Percentiles rank a stretch among this genome's conserved stretches.
Conservation (phyloP, 768 basidiomycete species). For the Dioszegia aurantiaca region DNA sequence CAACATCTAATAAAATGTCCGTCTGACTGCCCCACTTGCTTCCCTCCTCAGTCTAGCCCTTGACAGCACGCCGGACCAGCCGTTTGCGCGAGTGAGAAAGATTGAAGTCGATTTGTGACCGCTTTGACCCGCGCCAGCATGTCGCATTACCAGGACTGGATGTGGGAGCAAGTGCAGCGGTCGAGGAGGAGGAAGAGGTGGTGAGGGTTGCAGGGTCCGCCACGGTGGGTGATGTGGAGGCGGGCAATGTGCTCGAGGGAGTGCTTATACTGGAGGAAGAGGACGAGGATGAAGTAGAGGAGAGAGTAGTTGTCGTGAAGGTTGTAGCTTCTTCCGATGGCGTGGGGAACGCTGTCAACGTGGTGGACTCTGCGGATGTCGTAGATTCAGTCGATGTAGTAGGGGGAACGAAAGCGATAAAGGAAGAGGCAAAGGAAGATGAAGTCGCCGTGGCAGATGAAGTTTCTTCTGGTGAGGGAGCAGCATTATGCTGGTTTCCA, state of each 20-base stretch:
- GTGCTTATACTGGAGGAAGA: too few relatives aligned
- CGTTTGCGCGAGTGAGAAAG: neutral
- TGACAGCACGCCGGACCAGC: constrained; percentile 8
- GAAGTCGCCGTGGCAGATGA: too few relatives aligned
- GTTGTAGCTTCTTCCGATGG: neutral
- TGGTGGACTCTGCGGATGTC: neutral
- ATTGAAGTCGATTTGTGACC: neutral
- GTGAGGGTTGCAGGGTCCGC: too few relatives aligned
- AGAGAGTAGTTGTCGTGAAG: neutral
- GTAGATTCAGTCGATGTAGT: neutral
- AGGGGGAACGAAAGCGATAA: too few relatives aligned
- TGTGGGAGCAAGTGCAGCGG: neutral
- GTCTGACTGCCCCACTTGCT: too few relatives aligned
- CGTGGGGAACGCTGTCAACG: neutral
- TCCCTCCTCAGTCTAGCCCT: neutral
- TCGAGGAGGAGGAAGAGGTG: constrained; percentile 4
- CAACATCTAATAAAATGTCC: too few relatives aligned
- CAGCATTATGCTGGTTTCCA: neutral
- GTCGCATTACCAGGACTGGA: neutral
- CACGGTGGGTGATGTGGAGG: too few relatives aligned
- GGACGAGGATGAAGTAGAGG: neutral
- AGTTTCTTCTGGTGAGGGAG: neutral
- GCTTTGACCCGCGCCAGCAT: neutral
- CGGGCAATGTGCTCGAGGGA: too few relatives aligned
- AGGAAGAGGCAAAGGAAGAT: too few relatives aligned